Base-by-base conservation (phyloP, 108 stramenopile genomes). In the Chaetoceros muelleri region DNA sequence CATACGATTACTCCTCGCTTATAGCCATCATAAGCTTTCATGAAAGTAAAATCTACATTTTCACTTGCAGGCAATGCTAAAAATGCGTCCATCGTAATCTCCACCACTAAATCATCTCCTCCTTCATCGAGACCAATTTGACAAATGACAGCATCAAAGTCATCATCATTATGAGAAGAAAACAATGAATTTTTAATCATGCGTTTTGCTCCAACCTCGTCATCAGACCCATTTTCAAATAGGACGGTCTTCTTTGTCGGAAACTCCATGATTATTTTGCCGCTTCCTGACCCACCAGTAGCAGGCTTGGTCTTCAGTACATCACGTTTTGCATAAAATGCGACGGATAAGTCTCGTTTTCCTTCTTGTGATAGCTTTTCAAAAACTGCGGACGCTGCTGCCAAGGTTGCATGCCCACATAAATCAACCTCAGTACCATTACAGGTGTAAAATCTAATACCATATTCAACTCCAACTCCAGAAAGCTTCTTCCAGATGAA, bases 401-500 rank as follows among this genome's bases (percentile, higher is more conserved):
- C 80, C 64, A 90, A 62, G 1, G 84, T 84, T 0, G 88, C 95
- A 70, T 98, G 96, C 0, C 95, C 96, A 64, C 96, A 98, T 45
- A 98, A 64, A 30, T 80, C 83, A 5, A 98, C 90, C 63, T 99
- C 96, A 2, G 63, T 65, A 25, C 76, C 76, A 20, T 66, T 64
- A 34, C 80, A 71, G 24, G 86, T 84, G 55, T 67, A 84, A 60
- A 78, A 92, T 24, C 86, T 82, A 63, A 92, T 85, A 31, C 60
- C 57, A 68, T 77, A 86, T 50, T 22, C 8, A 0, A 24, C 26
- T 30, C 47, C 62, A 25, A 46, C 57, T 31, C 3, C 2, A 46
- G 46, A 24, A 0, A 54, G 54, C 2, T 40, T 44, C 20, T 61
- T 52, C 80, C 76, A 64, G 34, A 95, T 58, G 75, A 96, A 98